Evolutionary conservation across 148 eudicot genomes (phyloP), one percentile per base, ranked within the genome.

Genomic region (Amaranthus cruentus): DNA sequence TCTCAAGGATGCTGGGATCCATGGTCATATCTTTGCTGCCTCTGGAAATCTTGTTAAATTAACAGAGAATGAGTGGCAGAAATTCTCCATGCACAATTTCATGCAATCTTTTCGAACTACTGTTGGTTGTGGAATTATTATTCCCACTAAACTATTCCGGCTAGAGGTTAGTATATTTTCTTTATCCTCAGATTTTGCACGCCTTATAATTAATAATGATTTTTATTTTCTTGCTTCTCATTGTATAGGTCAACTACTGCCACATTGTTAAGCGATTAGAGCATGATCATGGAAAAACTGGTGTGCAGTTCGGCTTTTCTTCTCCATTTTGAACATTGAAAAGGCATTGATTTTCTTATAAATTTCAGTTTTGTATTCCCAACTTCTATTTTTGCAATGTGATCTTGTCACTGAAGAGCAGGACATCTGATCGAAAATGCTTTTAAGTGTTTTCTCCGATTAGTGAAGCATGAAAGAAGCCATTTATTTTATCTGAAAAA

Each of bases 281-380:
- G 77, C 86, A 88, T n/a, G 98, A 94, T 73, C 88, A 69, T 55
- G 98, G 90, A 78, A 94, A 90, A 83, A 88, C 90, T 52, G 98
- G 97, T 5, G 76, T 95, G 60, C 96, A 90, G 74, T 88, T 91
- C 77, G 81, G 91, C 86, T 95, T 95, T 82, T 95, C 98, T 66
- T 86, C 96, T 51, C 86, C 91, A 4, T 57, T 73, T 44, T 87
- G 81, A 76, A 75, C 74, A 48, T 43, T 50, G 49, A 58, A 55
- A 52, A 69, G n/a, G 47, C 68, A 70, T 72, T 54, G 15, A 71
- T 52, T 56, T 72, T 69, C 56, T 73, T 48, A 6, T 69, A 65
- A 62, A 55, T 69, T 82, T 74, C 62, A 21, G 60, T 53, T 49
- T 13, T 46, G 50, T 62, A n/a, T 50, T 62, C 58, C 13, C 68